Evolutionary conservation across 257 asterid species (phyloP).

Genomic region (Paulownia fortunei): DNA sequence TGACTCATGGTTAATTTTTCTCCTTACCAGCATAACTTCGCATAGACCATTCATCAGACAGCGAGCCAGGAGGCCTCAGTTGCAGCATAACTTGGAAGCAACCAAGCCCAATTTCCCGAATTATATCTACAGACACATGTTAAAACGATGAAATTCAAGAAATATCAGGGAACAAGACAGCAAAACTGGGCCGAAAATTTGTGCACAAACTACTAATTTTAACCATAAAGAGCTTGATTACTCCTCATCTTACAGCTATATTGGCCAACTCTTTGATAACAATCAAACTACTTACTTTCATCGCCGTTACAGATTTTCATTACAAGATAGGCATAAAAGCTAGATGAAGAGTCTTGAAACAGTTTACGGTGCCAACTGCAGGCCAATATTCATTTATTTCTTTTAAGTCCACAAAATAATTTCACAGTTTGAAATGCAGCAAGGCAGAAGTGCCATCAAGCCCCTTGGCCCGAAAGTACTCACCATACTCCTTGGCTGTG

Average conservation of each 20-base stretch:
- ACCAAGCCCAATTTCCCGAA: no score
- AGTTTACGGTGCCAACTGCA: neutral
- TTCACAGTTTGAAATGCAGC: slow-evolving; percentile 36
- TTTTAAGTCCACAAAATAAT: neutral
- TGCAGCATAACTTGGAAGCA: no score
- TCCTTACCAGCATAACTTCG: no score
- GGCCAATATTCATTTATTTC: neutral
- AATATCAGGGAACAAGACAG: neutral
- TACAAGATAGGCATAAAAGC: neutral
- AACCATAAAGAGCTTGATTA: neutral
- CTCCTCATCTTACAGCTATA: neutral
- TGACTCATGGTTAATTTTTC: no score
- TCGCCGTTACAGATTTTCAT: neutral
- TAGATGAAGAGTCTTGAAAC: neutral
- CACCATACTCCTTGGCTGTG: slow-evolving; percentile 37
- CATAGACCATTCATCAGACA: no score
- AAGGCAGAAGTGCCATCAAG: slow-evolving; percentile 47
- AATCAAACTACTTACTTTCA: neutral
- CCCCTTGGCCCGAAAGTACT: slow-evolving; percentile 33
- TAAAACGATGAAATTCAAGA: neutral
- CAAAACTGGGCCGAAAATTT: no score
- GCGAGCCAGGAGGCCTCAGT: no score
- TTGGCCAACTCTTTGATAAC: neutral
- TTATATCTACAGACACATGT: no score
- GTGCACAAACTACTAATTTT: no score